A percentile compares a stretch with the other conserved stretches of the same genome.
Evolutionary conservation across 78 protist species (phyloP).

Genomic region (Isochrysis galbana): DNA sequence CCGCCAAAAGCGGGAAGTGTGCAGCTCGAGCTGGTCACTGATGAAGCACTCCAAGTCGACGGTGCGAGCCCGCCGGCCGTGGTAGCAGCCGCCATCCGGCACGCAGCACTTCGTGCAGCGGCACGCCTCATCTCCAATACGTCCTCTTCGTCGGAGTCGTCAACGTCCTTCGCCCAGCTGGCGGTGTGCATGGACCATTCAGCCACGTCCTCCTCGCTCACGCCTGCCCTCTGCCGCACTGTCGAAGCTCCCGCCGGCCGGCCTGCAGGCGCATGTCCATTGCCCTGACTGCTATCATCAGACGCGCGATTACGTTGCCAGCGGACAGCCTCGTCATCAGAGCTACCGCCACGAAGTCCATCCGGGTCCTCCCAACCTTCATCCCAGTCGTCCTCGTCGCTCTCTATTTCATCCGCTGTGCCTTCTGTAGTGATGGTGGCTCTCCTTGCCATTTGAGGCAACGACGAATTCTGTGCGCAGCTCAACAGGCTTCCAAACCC

Average conservation of each 20-base stretch:
- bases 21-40: too few species aligned
- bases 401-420: neutral
- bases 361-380: neutral
- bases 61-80: too few species aligned
- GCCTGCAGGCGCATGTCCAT: too few species aligned
- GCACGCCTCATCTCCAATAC: neutral
- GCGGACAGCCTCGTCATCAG: too few species aligned
- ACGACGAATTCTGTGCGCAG: neutral
- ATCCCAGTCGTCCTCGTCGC: neutral
- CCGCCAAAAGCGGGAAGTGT: neutral
- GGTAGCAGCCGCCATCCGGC: neutral
- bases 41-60: too few species aligned
- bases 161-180: neutral
- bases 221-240: too few species aligned
- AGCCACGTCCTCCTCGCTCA: neutral
- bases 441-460: neutral
- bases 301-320: too few species aligned
- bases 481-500: neutral
- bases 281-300: too few species aligned
- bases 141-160: neutral
- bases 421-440: neutral
- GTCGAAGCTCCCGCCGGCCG: neutral
- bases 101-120: neutral
- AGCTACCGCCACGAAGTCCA: too few species aligned
- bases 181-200: neutral